Percentiles rank a stretch among this genome's conserved stretches.
Conservation (phyloP, 2,329 filamentous ascomycete genomes). For the Cordyceps cateniannulata region DNA sequence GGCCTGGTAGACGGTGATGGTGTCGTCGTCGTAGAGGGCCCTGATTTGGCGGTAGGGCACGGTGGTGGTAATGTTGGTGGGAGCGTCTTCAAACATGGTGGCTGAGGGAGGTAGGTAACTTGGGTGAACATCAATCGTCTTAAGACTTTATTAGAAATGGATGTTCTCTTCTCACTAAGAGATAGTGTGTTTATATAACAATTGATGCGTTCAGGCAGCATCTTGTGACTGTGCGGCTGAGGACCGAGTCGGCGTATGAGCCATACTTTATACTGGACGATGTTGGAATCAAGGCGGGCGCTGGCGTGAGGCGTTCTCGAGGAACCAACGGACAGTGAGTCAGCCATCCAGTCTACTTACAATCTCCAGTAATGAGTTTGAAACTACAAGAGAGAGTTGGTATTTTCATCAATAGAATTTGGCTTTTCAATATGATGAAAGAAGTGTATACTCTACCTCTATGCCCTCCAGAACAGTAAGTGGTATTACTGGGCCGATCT, state of each 20-base stretch:
- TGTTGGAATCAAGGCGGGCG: not conserved
- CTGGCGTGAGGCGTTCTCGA: not conserved
- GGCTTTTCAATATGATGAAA: too few relatives aligned
- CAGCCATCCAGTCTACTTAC: not conserved
- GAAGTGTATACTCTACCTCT: too few relatives aligned
- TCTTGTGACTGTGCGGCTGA: slow-evolving; percentile 4
- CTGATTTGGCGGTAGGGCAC: slow-evolving; percentile 45
- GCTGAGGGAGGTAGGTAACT: not conserved
- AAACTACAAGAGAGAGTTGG: too few relatives aligned
- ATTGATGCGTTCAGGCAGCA: not conserved
- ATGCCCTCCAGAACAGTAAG: too few relatives aligned
- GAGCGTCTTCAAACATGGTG: not conserved
- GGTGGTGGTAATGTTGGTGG: not conserved
- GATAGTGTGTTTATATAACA: not conserved
- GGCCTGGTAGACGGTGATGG: slow-evolving; percentile 57
- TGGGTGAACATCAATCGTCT: not conserved
- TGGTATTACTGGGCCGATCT: too few relatives aligned
- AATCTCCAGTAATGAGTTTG: not conserved
- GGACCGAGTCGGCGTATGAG: not conserved
- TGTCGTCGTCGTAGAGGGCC: slow-evolving; percentile 40
- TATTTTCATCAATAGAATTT: too few relatives aligned
- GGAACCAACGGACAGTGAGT: too few relatives aligned
- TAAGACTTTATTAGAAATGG: not conserved
- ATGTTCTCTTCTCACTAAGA: not conserved
- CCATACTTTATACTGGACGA: not conserved